Percentiles rank a stretch among this genome's conserved stretches.
phyloP scores from a whole-genome alignment of 148 eudicot genomes.

The Chenopodium quinoa region DNA sequence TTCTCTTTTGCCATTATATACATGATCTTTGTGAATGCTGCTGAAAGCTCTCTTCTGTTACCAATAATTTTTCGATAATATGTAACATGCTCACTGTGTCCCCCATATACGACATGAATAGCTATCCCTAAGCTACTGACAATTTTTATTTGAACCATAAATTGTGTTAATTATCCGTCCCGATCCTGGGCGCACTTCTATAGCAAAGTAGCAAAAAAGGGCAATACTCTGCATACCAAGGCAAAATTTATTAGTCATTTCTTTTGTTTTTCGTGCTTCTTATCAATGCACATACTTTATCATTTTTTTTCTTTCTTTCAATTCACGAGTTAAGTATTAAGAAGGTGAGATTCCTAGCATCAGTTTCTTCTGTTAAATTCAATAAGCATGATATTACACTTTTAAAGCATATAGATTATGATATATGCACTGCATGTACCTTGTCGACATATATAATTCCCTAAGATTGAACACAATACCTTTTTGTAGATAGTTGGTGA shows the following conservation, averaged over 20 bases:
- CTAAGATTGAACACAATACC: not conserved
- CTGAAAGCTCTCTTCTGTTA: not conserved
- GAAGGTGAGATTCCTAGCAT: not conserved
- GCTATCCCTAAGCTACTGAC: no score
- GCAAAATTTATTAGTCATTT: not conserved
- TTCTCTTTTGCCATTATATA: not conserved
- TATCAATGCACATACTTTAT: not conserved
- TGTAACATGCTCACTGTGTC: not conserved
- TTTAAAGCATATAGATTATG: not conserved
- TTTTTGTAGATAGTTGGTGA: slow-evolving; percentile 19
- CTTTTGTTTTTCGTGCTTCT: not conserved
- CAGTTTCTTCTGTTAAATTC: not conserved
- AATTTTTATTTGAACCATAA: no score
- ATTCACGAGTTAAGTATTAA: not conserved
- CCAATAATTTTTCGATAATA: not conserved
- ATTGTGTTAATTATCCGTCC: not conserved
- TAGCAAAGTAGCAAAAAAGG: not conserved
- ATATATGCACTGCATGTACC: not conserved
- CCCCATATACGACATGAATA: not conserved
- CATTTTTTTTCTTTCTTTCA: not conserved
- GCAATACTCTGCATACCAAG: not conserved
- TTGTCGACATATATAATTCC: not conserved
- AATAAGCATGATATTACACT: not conserved
- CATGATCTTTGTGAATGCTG: slow-evolving; percentile 10
- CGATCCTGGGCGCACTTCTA: not conserved